Base-by-base conservation (phyloP, 805 yeast species). In the Priceomyces melissophilus region DNA sequence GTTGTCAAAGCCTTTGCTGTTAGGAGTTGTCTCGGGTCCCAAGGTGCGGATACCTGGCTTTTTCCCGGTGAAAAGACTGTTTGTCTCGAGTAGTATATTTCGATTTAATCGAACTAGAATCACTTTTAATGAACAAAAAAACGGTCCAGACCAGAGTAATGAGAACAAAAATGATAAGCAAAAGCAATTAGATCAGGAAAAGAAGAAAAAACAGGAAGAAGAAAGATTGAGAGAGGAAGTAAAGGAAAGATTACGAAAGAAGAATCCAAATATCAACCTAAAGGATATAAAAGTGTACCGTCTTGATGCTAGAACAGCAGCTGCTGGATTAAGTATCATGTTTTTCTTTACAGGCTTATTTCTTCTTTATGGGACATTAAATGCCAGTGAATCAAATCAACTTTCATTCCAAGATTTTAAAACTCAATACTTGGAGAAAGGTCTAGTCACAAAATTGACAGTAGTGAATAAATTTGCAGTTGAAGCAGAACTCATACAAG, bases 331-430 rank as follows among this genome's bases (percentile, higher is more conserved):
- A 27, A 50, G 52, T 9, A 47, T 58, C 3, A 37, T 62, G 3
- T 47, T 59, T 30, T 50, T 56, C 17, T 41, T 58, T 1, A 42
- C 54, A 23, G 30, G 51, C 10, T 31, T 49, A 6, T 35, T 49
- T 3, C 41, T 44, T 12, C 40, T 47, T 27, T 37, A 41, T 32
- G 28, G 38, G 30, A 39, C 43, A 16, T 45, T 36, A 25, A 42
- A 35, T 15, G 37, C 33, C 14, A 38, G 30, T 15, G 55, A 54
- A 29, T 47, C 42, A 32, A 57, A 64, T 40, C 68, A 65, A 41
- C 57, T 68, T 39, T 63, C 90, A 1, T 84, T 82, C 71, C 96
- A 87, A 65, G 95, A 87, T 55, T 89, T 90, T 71, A 84, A 84
- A 59, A 73, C 82, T n/a, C 78, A 82, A 43, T 82, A 84, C 49